Evolutionary conservation across 441 rosid genomes (phyloP), one percentile per base, ranked within the genome.

Genomic region (Jatropha podagrica): DNA sequence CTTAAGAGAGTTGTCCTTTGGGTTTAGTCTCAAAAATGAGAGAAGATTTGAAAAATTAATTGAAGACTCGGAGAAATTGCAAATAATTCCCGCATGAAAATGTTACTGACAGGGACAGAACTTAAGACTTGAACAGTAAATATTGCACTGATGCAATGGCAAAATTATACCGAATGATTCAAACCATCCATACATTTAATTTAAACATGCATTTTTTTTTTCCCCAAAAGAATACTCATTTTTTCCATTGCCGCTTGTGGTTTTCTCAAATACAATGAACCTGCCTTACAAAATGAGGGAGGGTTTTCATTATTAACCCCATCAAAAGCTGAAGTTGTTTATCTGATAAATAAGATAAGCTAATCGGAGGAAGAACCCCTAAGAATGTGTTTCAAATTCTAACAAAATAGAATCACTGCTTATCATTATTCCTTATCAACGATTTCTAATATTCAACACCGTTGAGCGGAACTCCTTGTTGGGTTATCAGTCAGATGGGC

Each of bases 401-500:
- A 11, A 11, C 41, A 12, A n/a, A 60, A 27, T 13, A 27, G n/a
- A 11, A 61, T 61, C 41, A 32, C 41, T 0, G 40, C 65, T 32
- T 32, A 13, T 9, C 65, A 32, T 61, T 61, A 13, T 61, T 61
- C 41, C 64, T 26, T 12, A 2, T 61, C 65, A 61, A 11, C 13
- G 2, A 61, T 14, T 5, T 27, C 12, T 26, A 15, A 60, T 26
- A 15, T 15, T 27, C 17, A 32, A 61, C 20, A 15, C 12, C 56
- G 5, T 5, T 52, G 56, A 17, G 66, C 62, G 44, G 20, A 70
- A 51, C 65, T 27, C 46, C 13, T 23, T 48, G 13, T 44, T 72
- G 77, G 60, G 66, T 69, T 9, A 71, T 93, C 83, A 91, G 77
- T 82, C 88, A 17, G 94, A 82, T 62, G 99, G 99, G 49, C 97